phyloP scores from a whole-genome alignment of 768 basidiomycete genomes.

The Serendipita vermifera region DNA sequence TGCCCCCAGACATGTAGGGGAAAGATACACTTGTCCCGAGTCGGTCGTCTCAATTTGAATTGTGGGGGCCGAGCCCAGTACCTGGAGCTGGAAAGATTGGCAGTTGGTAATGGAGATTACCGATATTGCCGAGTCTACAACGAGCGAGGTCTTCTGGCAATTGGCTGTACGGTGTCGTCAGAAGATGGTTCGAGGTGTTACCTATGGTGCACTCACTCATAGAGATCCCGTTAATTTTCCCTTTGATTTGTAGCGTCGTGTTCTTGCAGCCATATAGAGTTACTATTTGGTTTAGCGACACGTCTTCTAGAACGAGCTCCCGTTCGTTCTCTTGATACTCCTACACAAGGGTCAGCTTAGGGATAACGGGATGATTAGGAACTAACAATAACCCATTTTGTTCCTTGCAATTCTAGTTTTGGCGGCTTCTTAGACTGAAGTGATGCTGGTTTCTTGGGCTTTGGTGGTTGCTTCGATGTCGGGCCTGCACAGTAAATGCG shows the following conservation, averaged over 20 bases:
- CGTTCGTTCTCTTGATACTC: conserved; percentile 84
- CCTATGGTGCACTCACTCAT: conserved; percentile 42
- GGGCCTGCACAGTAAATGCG: background rate
- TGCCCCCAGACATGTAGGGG: conserved; percentile 53
- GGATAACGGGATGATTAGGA: background rate
- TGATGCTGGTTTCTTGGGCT: conserved; percentile 73
- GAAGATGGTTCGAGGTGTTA: background rate
- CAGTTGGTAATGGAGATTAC: conserved; percentile 79
- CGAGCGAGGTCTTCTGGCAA: conserved; percentile 73
- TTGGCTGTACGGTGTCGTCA: conserved; percentile 43
- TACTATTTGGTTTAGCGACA: conserved; percentile 67
- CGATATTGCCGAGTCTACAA: conserved; percentile 89
- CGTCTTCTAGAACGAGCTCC: conserved; percentile 57
- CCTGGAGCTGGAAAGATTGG: conserved; percentile 85
- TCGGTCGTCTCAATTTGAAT: conserved; percentile 91
- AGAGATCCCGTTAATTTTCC: conserved; percentile 91
- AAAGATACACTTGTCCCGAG: conserved; percentile 88
- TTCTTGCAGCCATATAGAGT: conserved; percentile 89
- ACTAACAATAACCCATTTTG: conserved; percentile 83
- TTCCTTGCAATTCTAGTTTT: conserved; percentile 81
- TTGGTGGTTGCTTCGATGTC: conserved; percentile 49
- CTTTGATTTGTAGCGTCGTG: conserved; percentile 66
- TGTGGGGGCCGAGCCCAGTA: conserved; percentile 81
- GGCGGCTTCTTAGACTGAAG: conserved; percentile 82
- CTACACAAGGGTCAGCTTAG: conserved; percentile 29